phyloP scores from a whole-genome alignment of 768 basidiomycete genomes.

The Podaxis sp. region DNA sequence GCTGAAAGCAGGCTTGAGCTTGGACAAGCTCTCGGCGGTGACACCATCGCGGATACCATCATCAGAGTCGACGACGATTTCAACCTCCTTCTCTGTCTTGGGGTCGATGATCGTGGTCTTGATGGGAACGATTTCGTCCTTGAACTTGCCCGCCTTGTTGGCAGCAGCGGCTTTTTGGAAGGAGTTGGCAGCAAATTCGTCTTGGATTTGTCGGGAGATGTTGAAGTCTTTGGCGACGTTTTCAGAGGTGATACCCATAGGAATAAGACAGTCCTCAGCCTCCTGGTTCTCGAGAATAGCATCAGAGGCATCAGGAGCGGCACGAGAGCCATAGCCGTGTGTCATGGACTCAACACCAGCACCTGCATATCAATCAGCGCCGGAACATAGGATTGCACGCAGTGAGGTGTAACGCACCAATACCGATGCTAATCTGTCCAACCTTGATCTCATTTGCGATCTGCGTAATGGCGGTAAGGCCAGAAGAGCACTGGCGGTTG shows the following conservation, averaged over 20 bases:
- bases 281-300: conserved; percentile 64
- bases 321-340: conserved; percentile 62
- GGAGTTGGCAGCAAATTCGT: conserved; percentile 80
- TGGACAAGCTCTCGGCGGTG: conserved; percentile 71
- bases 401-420: conserved; percentile 51
- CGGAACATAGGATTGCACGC: conserved; percentile 8
- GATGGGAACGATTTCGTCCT: conserved; percentile 81
- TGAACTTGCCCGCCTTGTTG: conserved; percentile 79
- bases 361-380: conserved; percentile 37
- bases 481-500: conserved; percentile 90
- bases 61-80: conserved; percentile 74
- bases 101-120: conserved; percentile 69
- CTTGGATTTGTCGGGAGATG: conserved; percentile 76
- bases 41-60: conserved; percentile 88
- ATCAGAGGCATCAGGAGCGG: conserved; percentile 61
- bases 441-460: conserved; percentile 78
- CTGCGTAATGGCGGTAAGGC: conserved; percentile 77
- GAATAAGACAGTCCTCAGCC: conserved; percentile 78
- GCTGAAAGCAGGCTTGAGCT: conserved; percentile 85
- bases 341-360: conserved; percentile 94
- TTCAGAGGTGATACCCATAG: conserved; percentile 95
- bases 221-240: conserved; percentile 80
- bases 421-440: conserved; percentile 87
- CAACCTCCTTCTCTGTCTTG: conserved; percentile 66
- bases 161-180: conserved; percentile 85